These are phyloP conservation scores for Phytophthora niederhauseri DNA, from an alignment of 352 stramenopile genomes.

Conservation along the genomic window DNA sequence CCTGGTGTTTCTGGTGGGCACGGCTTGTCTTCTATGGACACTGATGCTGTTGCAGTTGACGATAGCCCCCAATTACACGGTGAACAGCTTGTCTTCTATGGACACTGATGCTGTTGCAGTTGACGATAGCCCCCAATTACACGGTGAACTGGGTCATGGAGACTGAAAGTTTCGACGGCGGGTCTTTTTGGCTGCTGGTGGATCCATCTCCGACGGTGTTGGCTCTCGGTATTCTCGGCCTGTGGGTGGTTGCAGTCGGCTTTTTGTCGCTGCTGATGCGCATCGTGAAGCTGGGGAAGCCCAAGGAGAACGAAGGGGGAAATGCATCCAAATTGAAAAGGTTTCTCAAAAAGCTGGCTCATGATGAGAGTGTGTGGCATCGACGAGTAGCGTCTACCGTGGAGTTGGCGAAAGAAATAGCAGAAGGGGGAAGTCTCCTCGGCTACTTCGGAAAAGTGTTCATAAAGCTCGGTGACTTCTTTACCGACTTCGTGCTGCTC, in stretches of 20 bases:
- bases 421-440: background rate
- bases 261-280: conserved; percentile 9
- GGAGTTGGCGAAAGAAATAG: background rate
- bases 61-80: conserved; percentile 18
- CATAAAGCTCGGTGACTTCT: conserved; percentile 19
- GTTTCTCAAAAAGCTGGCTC: background rate
- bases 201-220: conserved; percentile 7
- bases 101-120: conserved; percentile 21
- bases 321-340: background rate
- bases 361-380: background rate
- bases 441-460: background rate
- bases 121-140: conserved; percentile 24
- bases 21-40: conserved; percentile 24
- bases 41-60: conserved; percentile 24
- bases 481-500: conserved; percentile 1
- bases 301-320: background rate
- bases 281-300: background rate
- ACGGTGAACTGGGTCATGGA: conserved; percentile 34
- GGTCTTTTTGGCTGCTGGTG: conserved; percentile 33
- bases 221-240: conserved; percentile 5
- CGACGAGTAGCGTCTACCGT: background rate
- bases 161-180: conserved; percentile 25
- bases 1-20: conserved; percentile 3
- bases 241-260: conserved; percentile 12
- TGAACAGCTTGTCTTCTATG: conserved; percentile 21